Base-by-base conservation (phyloP, 495 filamentous ascomycete genomes). In the Penicillium bialowiezense region DNA sequence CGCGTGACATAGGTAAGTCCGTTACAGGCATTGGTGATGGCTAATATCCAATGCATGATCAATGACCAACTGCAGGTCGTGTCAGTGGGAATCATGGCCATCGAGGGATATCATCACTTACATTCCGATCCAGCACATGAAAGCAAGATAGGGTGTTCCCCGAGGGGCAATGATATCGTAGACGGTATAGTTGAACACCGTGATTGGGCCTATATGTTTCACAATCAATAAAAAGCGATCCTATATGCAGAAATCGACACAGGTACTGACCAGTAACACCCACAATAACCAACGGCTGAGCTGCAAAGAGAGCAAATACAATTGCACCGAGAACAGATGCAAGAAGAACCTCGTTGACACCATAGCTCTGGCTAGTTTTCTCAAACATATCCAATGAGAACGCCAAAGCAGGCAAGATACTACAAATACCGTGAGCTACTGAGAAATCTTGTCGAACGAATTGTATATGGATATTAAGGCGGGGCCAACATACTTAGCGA, bases 311-410 rank as follows among this genome's bases (percentile, higher is more conserved):
- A 5, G 85, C 73, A 58, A 93, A 93, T 0, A 91, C 88, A 2
- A 90, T 79, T 14, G 88, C 77, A 2, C 85, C 89, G 19, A 91
- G 72, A 18, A 90, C 88, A 13, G 87, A 91, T 1, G 88, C 78
- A 48, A 93, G 72, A 26, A 93, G 72, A 13, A 90, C 88, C 64
- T 93, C 89, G 62, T 93, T 93, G 32, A 93, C 88, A 31, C 89
- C 88, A 63, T 87, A 93, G 49, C 83, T 82, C 69, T 84, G 83
- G 54, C 81, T 69, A 3, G 89, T 93, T 70, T 89, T 89, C 46
- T 84, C 81, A 56, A 83, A 90, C 88, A 93, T 93, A 59, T 93
- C 89, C 21, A 92, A 69, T 3, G 86, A 89, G 70, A 91, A 93
- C 33, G 89, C 89, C 50, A 93, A 63, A 18, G 89, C 89, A 6